Evolutionary conservation across 306 rosid species (phyloP), one percentile per base, ranked within the genome.

Genomic region (Mimosa bimucronata): DNA sequence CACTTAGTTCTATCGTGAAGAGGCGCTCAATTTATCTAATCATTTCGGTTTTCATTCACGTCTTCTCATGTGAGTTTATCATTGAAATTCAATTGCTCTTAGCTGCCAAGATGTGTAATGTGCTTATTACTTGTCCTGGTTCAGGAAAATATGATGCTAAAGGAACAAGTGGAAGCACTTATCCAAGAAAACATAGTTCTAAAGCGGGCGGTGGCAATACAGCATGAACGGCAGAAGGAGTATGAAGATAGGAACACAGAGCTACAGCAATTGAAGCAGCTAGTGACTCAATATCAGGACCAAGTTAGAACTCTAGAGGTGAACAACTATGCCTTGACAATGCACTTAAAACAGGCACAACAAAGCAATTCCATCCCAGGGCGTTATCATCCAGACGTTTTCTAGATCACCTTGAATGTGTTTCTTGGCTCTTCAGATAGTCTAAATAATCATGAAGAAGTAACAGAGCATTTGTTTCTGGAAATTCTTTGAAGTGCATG

Each of bases 281-380:
- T 91, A 77, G 91, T 90, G 57, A 75, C 89, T 7, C 97, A 88
- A 68, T 90, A 94, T 80, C 97, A 94, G 83, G 98, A 94, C 67
- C 98, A 90, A 75, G 81, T 90, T 50, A 87, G 91, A 86, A 89
- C 97, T 13, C 85, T 94, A n/a, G 97, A 94, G 97, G 94, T 94
- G 74, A 89, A 94, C 82, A 94, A 94, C 81, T 93, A 93, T 82
- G 98, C 94, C 25, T 84, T 93, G 66, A 90, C 98, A 45, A 77
- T 93, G 86, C 98, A 93, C 80, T 90, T 93, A 52, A 91, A 90
- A 90, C 97, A 90, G 85, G 93, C 98, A 50, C 92, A 88, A 76
- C 94, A 94, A 81, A 88, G 91, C 83, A 94, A 81, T 86, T 91
- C 97, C 64, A 90, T 94, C 53, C 94, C 97, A 2, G 97, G 94